Evolutionary conservation across 2,329 filamentous ascomycete genomes (phyloP), one percentile per base, ranked within the genome.

Genomic region (Fusarium sp.): DNA sequence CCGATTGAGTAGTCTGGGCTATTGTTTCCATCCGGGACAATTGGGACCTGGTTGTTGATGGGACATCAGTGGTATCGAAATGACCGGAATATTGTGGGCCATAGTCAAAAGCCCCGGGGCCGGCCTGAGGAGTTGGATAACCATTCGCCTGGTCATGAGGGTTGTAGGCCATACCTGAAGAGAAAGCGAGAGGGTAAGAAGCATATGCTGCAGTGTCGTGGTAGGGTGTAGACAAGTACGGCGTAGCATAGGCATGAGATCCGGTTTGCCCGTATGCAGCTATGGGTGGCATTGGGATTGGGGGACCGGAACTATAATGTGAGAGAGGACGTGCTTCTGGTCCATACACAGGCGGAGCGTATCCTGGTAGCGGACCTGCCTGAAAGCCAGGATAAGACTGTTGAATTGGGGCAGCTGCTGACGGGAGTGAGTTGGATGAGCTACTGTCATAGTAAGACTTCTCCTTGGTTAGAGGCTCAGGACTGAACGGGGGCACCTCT

Each of bases 401-500:
- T 48, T 62, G 56, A 44, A 53, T 27, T 9, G 57, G 46, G 35
- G 40, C 4, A 9, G 25, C 46, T 23, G 27, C 41, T 10, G 54
- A 43, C 14, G 57, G 43, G 17, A 54, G 46, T 19, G 64, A 48
- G 32, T 51, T 33, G 11, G 43, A 40, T 35, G 58, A 19, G 40
- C 40, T 37, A 35, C 61, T 70, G 19, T 46, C 67, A 35, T 67
- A 45, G 27, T 67, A 66, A 20, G 55, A 51, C 25, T 60, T 56
- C 78, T 70, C 58, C 39, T 63, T 56, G 30, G 79, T 76, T 37
- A 81, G 81, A 56, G 87, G 87, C 68, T 91, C 84, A 22, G 87
- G 84, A 67, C 87, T 84, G 77, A 95, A 95, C 0, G 91, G 92
- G n/a, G 90, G 85, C 30, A 87, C 81, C 68, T 89, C 86, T 41